Evolutionary conservation across 169 alveolate genomes (phyloP), one percentile per base, ranked within the genome.

Genomic region (Cyclospora cayetanensis): DNA sequence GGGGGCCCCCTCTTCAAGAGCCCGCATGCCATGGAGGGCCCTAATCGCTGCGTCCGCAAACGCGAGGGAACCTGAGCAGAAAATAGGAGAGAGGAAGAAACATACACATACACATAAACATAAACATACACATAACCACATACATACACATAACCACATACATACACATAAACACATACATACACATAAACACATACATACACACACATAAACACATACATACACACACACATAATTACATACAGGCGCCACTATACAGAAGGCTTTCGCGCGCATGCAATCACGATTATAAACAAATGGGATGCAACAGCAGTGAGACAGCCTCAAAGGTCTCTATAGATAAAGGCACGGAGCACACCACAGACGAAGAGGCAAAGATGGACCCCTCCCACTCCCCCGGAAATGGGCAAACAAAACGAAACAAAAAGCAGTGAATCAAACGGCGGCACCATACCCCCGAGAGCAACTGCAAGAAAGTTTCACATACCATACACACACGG

Each of bases 21-120:
- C 95, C 41, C 93, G 70, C 70, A 91, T 94, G 77, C 96, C 95
- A 89, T 96, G 96, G 22, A 97, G 95, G 41, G 96, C 96, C 27
- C 98, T 95, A 37, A 97, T 93, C 52, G 98, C 98, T 50, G 96
- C 95, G 83, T 97, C 99, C 20, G 99, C 99, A 90, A 96, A 97
- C 74, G 98, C 95, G 46, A 97, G 92, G 4, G 98, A 97, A n/a
- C 96, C 97, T 98, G 97, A 93, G 42, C 91, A 94, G 31, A 95
- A 97, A 83, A 95, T 95, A 60, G 74, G 27, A 22, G 60, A 60
- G 74, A 60, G 34, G 31, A 27, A 60, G 22, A 42, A 74, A n/a
- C 11, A 74, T 74, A 74, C 34, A 74, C 53, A 20, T 20, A 74
- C 31, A 74, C 11, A 27, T 25, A 74, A 27, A 27, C 22, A 74